Evolutionary conservation across 2,329 filamentous ascomycete genomes (phyloP).

Genomic region (Phialophora macrospora): DNA sequence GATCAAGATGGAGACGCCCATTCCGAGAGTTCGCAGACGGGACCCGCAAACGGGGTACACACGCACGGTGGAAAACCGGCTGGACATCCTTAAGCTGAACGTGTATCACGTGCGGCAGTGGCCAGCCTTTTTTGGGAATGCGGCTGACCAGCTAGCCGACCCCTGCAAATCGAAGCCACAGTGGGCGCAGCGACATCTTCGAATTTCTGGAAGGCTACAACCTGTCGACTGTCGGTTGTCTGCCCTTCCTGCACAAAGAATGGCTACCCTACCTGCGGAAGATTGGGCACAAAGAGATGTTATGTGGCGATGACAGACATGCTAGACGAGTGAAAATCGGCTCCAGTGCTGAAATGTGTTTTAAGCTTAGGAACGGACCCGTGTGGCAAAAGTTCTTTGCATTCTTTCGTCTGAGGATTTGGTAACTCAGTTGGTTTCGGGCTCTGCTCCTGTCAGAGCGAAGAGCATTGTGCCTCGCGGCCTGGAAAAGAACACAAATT

Average conservation of each 20-base stretch:
- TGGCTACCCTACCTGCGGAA: not conserved
- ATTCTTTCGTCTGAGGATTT: not conserved
- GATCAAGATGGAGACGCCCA: constrained; percentile 26
- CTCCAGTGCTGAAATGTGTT: constrained; percentile 2
- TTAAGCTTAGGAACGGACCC: not conserved
- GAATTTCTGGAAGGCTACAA: not conserved
- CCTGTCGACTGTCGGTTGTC: not conserved
- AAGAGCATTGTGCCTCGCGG: not conserved
- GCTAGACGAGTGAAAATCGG: not conserved
- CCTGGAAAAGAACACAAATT: constrained; percentile 9
- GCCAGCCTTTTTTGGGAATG: not conserved
- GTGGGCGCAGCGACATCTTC: not conserved
- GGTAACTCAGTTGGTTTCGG: not conserved
- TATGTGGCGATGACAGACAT: not conserved
- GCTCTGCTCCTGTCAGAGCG: not conserved
- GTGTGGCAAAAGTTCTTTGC: not conserved
- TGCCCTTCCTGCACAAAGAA: not conserved
- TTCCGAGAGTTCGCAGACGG: constrained; percentile 26
- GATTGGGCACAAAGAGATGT: not conserved
- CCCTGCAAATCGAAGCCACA: not conserved
- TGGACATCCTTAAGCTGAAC: constrained; percentile 33
- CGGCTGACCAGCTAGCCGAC: not conserved
- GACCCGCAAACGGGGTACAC: constrained; percentile 18
- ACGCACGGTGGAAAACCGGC: constrained; percentile 31
- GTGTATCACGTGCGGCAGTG: not conserved